Percentiles rank a stretch among this genome's conserved stretches.
Evolutionary conservation across 805 yeast genomes (phyloP).

Genomic region (Hanseniaspora thailandica): DNA sequence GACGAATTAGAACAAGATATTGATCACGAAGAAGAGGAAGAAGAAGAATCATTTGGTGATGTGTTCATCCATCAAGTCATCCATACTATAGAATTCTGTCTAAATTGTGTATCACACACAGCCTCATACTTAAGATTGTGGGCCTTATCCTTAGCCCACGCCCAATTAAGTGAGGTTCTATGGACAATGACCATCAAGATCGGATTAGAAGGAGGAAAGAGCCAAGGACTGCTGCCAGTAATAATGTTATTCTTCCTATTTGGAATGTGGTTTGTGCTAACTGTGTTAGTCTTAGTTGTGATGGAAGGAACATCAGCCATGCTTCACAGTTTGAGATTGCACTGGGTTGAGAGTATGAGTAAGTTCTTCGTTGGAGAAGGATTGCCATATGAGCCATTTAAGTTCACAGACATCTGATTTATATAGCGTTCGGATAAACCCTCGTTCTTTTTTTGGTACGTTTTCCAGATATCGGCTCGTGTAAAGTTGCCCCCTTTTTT

Average conservation of each 20-base stretch:
- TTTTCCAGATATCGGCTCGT: background rate
- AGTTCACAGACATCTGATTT: conserved; percentile 28
- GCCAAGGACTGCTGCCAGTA: conserved; percentile 32
- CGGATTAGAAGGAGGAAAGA: conserved; percentile 47
- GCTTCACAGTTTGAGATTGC: conserved; percentile 65
- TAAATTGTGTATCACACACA: conserved; percentile 69
- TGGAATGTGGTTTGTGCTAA: conserved; percentile 64
- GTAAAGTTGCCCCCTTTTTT: too few species aligned
- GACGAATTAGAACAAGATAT: conserved; percentile 13
- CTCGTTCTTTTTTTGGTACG: background rate
- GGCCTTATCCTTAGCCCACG: conserved; percentile 72
- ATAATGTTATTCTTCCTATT: conserved; percentile 48
- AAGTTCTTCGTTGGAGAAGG: conserved; percentile 74
- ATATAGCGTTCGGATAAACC: conserved; percentile 17
- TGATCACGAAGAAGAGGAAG: conserved; percentile 27
- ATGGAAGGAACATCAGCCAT: conserved; percentile 83
- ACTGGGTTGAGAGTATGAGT: conserved; percentile 77
- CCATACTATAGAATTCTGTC: conserved; percentile 69
- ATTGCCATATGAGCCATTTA: conserved; percentile 52
- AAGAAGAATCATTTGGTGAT: conserved; percentile 49
- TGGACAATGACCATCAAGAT: conserved; percentile 66
- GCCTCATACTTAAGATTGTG: conserved; percentile 68
- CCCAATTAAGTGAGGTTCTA: conserved; percentile 61
- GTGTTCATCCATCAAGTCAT: conserved; percentile 68
- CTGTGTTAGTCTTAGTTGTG: conserved; percentile 55